Evolutionary conservation across 208 protist genomes (phyloP).

Genomic region (Crithidia fasciculata): DNA sequence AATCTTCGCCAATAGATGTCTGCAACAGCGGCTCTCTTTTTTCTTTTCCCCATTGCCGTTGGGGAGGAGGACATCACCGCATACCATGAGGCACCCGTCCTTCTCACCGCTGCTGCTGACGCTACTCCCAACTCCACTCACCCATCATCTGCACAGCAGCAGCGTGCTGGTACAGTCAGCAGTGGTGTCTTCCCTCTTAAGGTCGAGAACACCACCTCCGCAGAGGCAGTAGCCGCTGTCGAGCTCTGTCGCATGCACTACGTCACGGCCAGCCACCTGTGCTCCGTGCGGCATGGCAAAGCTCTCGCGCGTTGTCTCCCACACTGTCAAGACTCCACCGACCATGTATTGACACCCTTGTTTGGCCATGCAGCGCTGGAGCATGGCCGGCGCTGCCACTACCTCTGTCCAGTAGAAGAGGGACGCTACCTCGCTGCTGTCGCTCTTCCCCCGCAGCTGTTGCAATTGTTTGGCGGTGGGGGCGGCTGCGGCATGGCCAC

Average conservation of each 20-base stretch:
- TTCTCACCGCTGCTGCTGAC: constrained; percentile 17
- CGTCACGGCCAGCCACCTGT: constrained; percentile 39
- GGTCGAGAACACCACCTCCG: neutral
- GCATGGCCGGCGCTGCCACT: constrained; percentile 42
- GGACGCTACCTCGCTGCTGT: constrained; percentile 47
- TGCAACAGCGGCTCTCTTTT: constrained; percentile 8
- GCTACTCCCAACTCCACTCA: neutral
- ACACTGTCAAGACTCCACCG: too few species aligned
- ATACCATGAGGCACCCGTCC: constrained; percentile 17
- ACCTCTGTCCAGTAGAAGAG: constrained; percentile 56
- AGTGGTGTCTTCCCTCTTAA: neutral
- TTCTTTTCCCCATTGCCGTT: constrained; percentile 27
- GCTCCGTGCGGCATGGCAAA: constrained; percentile 34
- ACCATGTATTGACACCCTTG: neutral
- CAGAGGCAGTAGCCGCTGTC: neutral
- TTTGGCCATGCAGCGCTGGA: constrained; percentile 20
- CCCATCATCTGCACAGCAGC: too few species aligned
- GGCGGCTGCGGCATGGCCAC: constrained; percentile 24
- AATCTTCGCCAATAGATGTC: too few species aligned
- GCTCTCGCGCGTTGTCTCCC: constrained; percentile 12
- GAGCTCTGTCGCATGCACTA: constrained; percentile 35
- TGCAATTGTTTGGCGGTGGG: constrained; percentile 41
- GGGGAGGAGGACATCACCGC: constrained; percentile 15
- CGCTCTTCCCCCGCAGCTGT: constrained; percentile 43
- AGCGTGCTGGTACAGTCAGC: neutral